Evolutionary conservation across 1,284 basidiomycete genomes (phyloP), one percentile per base, ranked within the genome.

Genomic region (Ceratobasidium sp.): DNA sequence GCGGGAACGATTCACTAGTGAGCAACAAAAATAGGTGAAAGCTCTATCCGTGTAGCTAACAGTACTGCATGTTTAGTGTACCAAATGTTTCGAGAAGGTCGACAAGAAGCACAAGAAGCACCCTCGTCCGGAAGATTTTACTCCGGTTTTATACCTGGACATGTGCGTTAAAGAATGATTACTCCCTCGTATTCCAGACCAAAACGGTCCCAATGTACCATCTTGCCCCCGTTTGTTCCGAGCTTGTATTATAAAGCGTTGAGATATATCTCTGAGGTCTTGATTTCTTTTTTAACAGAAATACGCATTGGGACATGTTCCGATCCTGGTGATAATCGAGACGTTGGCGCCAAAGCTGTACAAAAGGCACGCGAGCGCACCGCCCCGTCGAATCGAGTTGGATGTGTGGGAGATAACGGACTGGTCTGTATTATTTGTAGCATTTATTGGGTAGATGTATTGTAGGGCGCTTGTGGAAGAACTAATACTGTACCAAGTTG

Each of bases 71-170:
- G 3, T 62, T 28, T 28, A 75, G 71, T 75, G 71, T 50, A 40
- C 71, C 3, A 75, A 75, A 65, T 75, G 71, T 48, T 75, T 75
- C 61, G 71, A 75, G 28, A 75, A 75, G 38, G 71, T 75, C 71
- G 50, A 54, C 44, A 75, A 75, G 61, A 65, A 75, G 50, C 71
- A 75, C 38, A 75, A 75, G 61, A 64, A 65, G n/a, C 71, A 75
- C 28, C 71, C 71, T 38, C 46, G 26, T 6, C 42, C 61, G 9
- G 71, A 75, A 26, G 71, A 75, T 20, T 75, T 75, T 54, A 42
- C 71, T 50, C 71, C 71, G 38, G 61, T 75, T 38, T 46, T 75
- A 23, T 75, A 75, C 50, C 46, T 75, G 46, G 71, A 64, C 62
- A 75, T 75, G 70, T 73, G 57, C 56, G 70, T 71, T 54, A 40